Evolutionary conservation across 441 rosid genomes (phyloP).

Genomic region (Monsonia emarginata): DNA sequence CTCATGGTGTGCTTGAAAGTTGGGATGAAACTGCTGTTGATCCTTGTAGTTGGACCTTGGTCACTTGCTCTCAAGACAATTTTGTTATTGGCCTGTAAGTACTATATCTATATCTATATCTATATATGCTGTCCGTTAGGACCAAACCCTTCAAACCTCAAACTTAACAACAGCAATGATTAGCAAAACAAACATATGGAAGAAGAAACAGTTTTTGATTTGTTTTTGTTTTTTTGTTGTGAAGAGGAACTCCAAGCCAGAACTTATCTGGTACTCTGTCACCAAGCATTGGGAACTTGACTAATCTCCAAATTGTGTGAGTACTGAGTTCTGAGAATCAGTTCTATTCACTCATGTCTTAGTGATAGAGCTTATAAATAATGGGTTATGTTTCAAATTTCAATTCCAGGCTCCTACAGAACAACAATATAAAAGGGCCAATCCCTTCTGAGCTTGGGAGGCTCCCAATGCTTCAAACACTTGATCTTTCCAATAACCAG

Average conservation of each 20-base stretch:
- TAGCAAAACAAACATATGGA: too few relatives aligned
- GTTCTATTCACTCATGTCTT: background rate
- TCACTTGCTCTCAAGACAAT: constrained; percentile 80
- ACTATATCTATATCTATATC: too few relatives aligned
- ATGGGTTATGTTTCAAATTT: constrained; percentile 1
- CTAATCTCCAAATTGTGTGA: constrained; percentile 85
- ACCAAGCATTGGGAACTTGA: constrained; percentile 83
- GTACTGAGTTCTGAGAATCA: constrained; percentile 14
- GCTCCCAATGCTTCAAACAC: constrained; percentile 68
- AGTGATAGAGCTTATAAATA: background rate
- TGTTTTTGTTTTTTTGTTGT: constrained; percentile 10
- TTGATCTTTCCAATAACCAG: constrained; percentile 75
- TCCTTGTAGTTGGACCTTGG: constrained; percentile 99
- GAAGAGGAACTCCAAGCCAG: constrained; percentile 93
- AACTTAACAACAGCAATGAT: too few relatives aligned
- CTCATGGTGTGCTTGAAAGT: constrained; percentile 84
- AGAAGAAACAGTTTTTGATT: background rate
- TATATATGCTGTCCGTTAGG: too few relatives aligned
- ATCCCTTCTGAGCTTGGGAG: constrained; percentile 63
- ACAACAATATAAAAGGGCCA: constrained; percentile 75
- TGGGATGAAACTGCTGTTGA: constrained; percentile 98
- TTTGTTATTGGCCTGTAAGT: constrained; percentile 90
- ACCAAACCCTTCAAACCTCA: too few relatives aligned
- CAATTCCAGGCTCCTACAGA: constrained; percentile 67
- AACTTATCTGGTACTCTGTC: constrained; percentile 84